Evolutionary conservation across 257 asterid genomes (phyloP), one percentile per base, ranked within the genome.

Genomic region (Ilex aquifolium): DNA sequence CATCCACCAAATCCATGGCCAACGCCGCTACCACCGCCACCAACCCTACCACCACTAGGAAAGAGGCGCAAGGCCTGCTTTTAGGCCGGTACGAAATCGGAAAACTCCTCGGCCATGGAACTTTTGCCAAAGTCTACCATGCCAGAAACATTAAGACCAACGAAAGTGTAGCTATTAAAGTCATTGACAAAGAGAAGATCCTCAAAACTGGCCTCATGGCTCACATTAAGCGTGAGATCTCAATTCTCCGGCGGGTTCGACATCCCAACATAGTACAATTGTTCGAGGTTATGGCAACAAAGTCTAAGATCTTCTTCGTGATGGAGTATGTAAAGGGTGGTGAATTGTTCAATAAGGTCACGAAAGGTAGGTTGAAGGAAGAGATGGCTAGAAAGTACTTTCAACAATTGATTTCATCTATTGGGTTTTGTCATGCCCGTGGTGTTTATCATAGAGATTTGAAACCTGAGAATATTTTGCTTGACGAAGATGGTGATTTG

Each of bases 231-330:
- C 88, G 97, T 31, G 98, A 91, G 93, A 88, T 91, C 88, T 86
- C 98, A 11, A 88, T 91, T 32, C 72, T 91, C 67, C 67, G 95
- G 46, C 69, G 95, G n/a, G 98, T 91, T 7, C 86, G 98, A 46
- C 98, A 91, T 36, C 98, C 98, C 2, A 91, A 91, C 71, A 91
- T 88, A 29, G 98, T 91, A 17, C 95, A 91, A 44, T 64, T 91
- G 76, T 79, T 84, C 51, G 98, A 91, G 80, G 98, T 91, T 0
- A 91, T 91, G 98, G 98, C 98, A 2, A 91, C 98, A 0, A 91
- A 88, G 51, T 12, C 95, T 6, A 91, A 83, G 59, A 91, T 91
- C 63, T 91, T 63, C 80, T 91, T 91, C 57, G 97, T 88, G 0
- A 91, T 88, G 98, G 98, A 91, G 51, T 91, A 72, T 69, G 97